A percentile compares a stretch with the other conserved stretches of the same genome.
phyloP scores from a whole-genome alignment of 306 rosid genomes.

The Cicer yamashitae region DNA sequence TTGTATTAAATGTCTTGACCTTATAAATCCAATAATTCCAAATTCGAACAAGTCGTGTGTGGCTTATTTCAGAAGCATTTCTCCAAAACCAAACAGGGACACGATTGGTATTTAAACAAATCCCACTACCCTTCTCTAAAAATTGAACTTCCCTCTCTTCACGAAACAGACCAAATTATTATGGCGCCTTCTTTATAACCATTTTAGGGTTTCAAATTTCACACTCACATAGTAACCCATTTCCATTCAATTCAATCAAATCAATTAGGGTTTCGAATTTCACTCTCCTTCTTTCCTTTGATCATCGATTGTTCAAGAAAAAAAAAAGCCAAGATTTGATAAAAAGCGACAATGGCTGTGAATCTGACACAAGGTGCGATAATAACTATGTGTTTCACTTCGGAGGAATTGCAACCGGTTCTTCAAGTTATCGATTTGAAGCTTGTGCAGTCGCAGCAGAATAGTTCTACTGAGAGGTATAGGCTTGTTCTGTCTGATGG shows the following conservation, averaged over 20 bases:
- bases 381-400: conserved; percentile 48
- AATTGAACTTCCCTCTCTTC: conserved; percentile 49
- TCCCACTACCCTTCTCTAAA: background rate
- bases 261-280: background rate
- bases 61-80: background rate
- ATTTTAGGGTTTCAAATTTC: conserved; percentile 57
- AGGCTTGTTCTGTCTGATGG: conserved; percentile 78
- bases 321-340: no score
- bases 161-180: conserved; percentile 44
- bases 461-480: conserved; percentile 58
- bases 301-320: background rate
- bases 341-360: conserved; percentile 43
- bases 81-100: background rate
- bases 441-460: conserved; percentile 55
- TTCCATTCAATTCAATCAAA: background rate
- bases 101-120: conserved; percentile 5
- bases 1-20: no score
- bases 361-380: conserved; percentile 69
- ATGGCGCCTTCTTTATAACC: conserved; percentile 52
- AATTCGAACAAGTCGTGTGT: no score
- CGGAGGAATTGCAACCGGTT: conserved; percentile 58
- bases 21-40: no score
- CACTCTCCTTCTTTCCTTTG: background rate
- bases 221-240: background rate
- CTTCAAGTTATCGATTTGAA: conserved; percentile 72